These are phyloP conservation scores for Microcyclospora pomicola DNA, from an alignment of 2,329 filamentous ascomycete genomes.

Conservation along the genomic window DNA sequence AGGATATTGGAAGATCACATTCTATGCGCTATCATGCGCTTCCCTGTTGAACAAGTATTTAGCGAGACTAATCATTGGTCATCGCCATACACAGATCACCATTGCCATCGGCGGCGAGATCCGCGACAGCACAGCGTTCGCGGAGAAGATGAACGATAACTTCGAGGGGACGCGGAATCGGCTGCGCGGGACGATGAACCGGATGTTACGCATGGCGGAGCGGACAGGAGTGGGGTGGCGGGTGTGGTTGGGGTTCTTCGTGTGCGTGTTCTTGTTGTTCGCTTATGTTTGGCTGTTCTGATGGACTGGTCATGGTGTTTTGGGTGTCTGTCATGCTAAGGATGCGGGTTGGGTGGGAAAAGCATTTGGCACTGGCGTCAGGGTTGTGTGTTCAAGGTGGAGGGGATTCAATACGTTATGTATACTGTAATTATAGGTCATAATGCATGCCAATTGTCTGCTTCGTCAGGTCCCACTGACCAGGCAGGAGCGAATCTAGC, in stretches of 20 bases:
- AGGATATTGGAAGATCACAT: no score
- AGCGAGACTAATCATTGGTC: background rate
- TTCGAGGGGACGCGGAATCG: conserved; percentile 76
- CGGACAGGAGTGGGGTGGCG: conserved; percentile 90
- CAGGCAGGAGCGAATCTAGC: no score
- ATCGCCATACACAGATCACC: conserved; percentile 51
- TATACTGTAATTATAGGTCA: no score
- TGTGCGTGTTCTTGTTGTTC: conserved; percentile 69
- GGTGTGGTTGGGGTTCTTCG: conserved; percentile 83
- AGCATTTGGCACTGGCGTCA: no score
- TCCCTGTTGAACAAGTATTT: no score
- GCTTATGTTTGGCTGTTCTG: conserved; percentile 74
- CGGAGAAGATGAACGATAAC: conserved; percentile 89
- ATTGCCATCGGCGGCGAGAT: conserved; percentile 92
- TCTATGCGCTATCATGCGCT: no score
- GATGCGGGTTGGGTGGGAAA: no score
- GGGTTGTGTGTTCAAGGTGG: no score
- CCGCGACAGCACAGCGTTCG: conserved; percentile 70
- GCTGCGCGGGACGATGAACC: conserved; percentile 84
- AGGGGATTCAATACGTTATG: no score
- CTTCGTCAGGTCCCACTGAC: no score
- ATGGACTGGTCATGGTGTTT: background rate
- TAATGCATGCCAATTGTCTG: no score
- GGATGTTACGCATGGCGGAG: conserved; percentile 93
- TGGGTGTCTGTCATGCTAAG: no score